A percentile compares a stretch with the other conserved stretches of the same genome.
Evolutionary conservation across 768 basidiomycete species (phyloP).

Genomic region (Phlegmacium glaucopus): DNA sequence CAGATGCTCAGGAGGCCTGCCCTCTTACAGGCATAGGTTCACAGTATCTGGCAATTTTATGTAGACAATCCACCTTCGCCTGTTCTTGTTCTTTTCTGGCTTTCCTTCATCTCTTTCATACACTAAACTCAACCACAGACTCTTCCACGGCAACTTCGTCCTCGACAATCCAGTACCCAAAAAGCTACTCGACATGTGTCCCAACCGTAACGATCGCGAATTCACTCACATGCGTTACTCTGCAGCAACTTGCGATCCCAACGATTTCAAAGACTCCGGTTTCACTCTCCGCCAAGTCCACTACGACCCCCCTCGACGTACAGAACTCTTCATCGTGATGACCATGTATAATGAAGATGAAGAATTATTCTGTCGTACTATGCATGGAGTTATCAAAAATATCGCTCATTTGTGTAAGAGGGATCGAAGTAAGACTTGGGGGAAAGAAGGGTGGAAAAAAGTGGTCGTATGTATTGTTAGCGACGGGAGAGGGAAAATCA

Average conservation of each 20-base stretch:
- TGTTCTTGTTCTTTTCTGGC: too few species aligned
- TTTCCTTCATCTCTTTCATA: too few species aligned
- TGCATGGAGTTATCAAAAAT: conserved; percentile 97
- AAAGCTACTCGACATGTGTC: conserved; percentile 85
- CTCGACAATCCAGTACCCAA: conserved; percentile 86
- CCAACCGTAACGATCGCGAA: conserved; percentile 76
- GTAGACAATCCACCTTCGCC: too few species aligned
- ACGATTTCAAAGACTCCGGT: conserved; percentile 77
- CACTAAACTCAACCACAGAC: conserved; percentile 33
- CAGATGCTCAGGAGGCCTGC: too few species aligned
- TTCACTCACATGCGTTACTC: conserved; percentile 96
- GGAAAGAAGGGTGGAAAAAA: conserved; percentile 98
- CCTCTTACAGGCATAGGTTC: too few species aligned
- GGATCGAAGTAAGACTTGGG: conserved; percentile 91
- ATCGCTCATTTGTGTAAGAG: conserved; percentile 85
- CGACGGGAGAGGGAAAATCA: conserved; percentile 84
- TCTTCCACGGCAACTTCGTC: conserved; percentile 93
- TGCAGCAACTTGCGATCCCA: conserved; percentile 94
- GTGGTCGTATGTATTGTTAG: conserved; percentile 92
- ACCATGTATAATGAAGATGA: conserved; percentile 98
- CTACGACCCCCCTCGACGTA: conserved; percentile 86
- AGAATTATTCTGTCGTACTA: conserved; percentile 84
- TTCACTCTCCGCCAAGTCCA: conserved; percentile 90
- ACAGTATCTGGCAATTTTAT: too few species aligned
- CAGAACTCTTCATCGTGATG: conserved; percentile 96